Evolutionary conservation across 805 yeast species (phyloP).

Genomic region (Suhomyces prunicola): DNA sequence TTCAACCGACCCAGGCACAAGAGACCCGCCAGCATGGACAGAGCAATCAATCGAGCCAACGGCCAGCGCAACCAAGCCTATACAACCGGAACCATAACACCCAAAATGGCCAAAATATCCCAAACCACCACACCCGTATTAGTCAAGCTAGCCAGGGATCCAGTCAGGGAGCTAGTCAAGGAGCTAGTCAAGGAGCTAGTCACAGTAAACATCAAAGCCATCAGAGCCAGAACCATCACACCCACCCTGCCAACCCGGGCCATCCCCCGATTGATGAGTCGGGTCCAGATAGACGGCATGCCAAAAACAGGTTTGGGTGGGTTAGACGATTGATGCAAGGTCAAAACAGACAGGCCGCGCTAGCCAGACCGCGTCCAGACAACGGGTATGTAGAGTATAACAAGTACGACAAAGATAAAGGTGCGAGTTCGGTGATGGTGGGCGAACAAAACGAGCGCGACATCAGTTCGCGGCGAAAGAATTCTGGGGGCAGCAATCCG

Average conservation of each 20-base stretch:
- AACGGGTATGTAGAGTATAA: background rate
- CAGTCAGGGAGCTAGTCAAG: too few species aligned
- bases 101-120: background rate
- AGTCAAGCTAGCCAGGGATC: background rate
- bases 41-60: background rate
- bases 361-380: background rate
- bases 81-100: background rate
- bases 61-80: background rate
- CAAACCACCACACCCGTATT: background rate
- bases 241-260: background rate
- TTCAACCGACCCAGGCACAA: background rate
- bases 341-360: constrained; percentile 17
- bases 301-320: constrained; percentile 36
- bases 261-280: background rate
- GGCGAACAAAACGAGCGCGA: background rate
- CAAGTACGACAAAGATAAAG: background rate
- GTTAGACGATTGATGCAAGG: constrained; percentile 41
- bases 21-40: background rate
- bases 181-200: background rate
- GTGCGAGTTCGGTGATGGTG: background rate
- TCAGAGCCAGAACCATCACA: background rate
- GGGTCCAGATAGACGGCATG: constrained; percentile 24
- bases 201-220: background rate
- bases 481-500: constrained; percentile 4
- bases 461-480: background rate